phyloP scores from a whole-genome alignment of 164 flowering plant genomes.

The Dillenia suffruticosa region DNA sequence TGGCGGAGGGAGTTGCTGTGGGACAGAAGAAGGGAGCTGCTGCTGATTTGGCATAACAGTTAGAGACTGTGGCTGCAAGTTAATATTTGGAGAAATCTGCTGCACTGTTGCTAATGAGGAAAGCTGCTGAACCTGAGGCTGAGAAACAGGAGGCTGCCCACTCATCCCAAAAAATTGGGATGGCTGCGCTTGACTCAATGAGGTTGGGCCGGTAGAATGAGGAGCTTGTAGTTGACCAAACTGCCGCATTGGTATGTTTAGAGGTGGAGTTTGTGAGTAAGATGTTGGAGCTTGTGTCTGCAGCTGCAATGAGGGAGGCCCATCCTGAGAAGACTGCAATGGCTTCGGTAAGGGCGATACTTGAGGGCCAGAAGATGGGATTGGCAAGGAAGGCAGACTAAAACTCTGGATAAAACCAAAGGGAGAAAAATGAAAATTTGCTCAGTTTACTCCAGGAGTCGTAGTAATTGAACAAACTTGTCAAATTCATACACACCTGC shows the following conservation, averaged over 20 bases:
- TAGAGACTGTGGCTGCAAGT: constrained; percentile 27
- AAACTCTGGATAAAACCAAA: constrained; percentile 26
- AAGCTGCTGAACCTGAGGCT: constrained; percentile 44
- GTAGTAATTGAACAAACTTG: background rate
- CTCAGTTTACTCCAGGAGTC: background rate
- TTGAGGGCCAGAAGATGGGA: constrained; percentile 44
- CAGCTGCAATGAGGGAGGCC: constrained; percentile 50
- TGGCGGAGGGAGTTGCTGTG: constrained; percentile 46
- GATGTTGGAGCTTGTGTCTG: constrained; percentile 37
- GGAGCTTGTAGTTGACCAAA: constrained; percentile 37
- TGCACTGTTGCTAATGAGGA: constrained; percentile 36
- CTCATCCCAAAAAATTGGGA: constrained; percentile 35
- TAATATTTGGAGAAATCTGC: constrained; percentile 27
- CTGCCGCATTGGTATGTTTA: constrained; percentile 30
- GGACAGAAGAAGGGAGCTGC: constrained; percentile 33
- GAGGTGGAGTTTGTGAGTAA: constrained; percentile 39
- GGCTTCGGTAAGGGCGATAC: constrained; percentile 64
- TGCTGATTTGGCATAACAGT: constrained; percentile 32
- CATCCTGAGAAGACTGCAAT: constrained; percentile 55
- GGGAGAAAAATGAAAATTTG: background rate
- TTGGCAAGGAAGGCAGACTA: constrained; percentile 38
- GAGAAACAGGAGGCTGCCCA: constrained; percentile 54
- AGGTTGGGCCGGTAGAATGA: constrained; percentile 30
- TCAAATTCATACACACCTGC: constrained; percentile 41
- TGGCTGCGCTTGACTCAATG: constrained; percentile 42